Evolutionary conservation across 2,329 filamentous ascomycete species (phyloP).

Genomic region (Neurospora crassa): DNA sequence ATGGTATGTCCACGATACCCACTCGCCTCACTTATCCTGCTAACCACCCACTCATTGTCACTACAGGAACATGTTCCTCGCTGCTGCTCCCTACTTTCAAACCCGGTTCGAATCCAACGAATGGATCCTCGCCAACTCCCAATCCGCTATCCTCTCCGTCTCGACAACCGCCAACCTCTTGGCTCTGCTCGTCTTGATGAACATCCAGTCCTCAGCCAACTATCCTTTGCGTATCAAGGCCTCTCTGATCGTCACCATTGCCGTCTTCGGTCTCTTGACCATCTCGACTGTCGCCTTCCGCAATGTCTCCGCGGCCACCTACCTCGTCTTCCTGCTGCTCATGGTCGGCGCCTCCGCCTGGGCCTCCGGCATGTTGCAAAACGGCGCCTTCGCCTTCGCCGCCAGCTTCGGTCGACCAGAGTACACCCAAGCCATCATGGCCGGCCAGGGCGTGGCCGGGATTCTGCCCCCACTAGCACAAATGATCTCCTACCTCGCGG

Average conservation of each 20-base stretch:
- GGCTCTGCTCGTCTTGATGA: conserved; percentile 67
- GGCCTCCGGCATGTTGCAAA: conserved; percentile 80
- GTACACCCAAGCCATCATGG: conserved; percentile 96
- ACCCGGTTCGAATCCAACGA: conserved; percentile 62
- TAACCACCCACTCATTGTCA: neutral
- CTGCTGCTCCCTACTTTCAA: conserved; percentile 88
- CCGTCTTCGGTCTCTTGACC: conserved; percentile 67
- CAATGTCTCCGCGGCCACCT: conserved; percentile 49
- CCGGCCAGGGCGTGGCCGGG: conserved; percentile 83
- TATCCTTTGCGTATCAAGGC: conserved; percentile 80
- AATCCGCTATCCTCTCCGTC: conserved; percentile 78
- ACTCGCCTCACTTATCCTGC: neutral
- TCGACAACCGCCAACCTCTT: conserved; percentile 75
- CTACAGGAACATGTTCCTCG: conserved; percentile 92
- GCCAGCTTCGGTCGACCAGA: conserved; percentile 74
- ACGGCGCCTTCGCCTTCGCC: conserved; percentile 88
- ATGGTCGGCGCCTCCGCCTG: conserved; percentile 74
- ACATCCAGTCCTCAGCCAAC: conserved; percentile 70
- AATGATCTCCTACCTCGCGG: conserved; percentile 68
- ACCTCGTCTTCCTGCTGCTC: conserved; percentile 72
- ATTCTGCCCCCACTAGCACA: conserved; percentile 83
- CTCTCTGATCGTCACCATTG: conserved; percentile 68
- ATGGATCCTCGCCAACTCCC: conserved; percentile 73
- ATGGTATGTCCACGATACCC: conserved; percentile 50
- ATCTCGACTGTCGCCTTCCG: conserved; percentile 66